Conservation (phyloP, 495 filamentous ascomycete genomes). For the Penicillium mononematosum region DNA sequence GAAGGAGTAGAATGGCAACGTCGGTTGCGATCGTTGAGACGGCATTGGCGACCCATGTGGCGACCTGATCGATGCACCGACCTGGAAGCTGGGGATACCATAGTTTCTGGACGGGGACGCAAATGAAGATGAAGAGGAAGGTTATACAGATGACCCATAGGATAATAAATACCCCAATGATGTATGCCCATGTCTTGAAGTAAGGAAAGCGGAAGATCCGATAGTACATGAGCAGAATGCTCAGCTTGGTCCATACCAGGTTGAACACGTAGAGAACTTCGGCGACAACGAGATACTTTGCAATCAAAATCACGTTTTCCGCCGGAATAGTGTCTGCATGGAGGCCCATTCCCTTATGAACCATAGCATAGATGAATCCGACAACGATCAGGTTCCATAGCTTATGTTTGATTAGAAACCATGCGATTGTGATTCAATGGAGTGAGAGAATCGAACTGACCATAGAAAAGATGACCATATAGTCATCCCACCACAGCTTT, state of each 20-base stretch:
- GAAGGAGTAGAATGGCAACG: constrained; percentile 43
- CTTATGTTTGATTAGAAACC: background rate
- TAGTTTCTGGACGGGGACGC: constrained; percentile 41
- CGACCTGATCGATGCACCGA: constrained; percentile 28
- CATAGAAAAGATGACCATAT: constrained; percentile 39
- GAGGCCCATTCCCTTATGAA: background rate
- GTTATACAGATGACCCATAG: constrained; percentile 44
- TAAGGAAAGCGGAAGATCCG: constrained; percentile 39
- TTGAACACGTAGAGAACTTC: constrained; percentile 44
- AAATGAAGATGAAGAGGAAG: constrained; percentile 45
- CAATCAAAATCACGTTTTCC: constrained; percentile 23
- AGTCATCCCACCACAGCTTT: constrained; percentile 43
- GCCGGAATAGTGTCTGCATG: background rate
- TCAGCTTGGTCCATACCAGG: constrained; percentile 35
- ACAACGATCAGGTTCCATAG: background rate
- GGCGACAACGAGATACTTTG: constrained; percentile 37
- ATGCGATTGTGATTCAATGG: background rate
- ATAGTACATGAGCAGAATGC: constrained; percentile 46
- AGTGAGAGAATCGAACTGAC: constrained; percentile 21
- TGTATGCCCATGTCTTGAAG: constrained; percentile 38
- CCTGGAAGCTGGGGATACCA: constrained; percentile 30
- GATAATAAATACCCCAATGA: constrained; percentile 39
- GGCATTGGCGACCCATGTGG: constrained; percentile 45
- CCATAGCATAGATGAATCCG: background rate
- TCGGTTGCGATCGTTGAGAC: constrained; percentile 49